These are phyloP conservation scores for Roridomyces roridus DNA, from an alignment of 768 basidiomycete species.

Conservation along the genomic window DNA sequence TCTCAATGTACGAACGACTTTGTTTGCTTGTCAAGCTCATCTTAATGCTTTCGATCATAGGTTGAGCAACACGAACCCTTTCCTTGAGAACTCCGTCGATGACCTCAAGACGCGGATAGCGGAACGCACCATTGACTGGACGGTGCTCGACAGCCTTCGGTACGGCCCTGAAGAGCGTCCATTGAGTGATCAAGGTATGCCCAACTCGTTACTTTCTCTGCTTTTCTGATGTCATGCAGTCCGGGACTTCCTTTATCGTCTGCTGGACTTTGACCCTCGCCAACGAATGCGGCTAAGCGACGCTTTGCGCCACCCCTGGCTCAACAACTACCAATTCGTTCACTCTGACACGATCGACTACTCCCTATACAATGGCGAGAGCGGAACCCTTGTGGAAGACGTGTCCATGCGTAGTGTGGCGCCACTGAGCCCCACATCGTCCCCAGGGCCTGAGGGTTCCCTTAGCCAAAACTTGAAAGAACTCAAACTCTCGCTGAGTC, in stretches of 20 bases:
- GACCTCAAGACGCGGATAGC: constrained; percentile 69
- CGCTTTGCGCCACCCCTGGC: constrained; percentile 82
- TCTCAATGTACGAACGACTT: constrained; percentile 71
- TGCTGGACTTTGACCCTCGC: constrained; percentile 70
- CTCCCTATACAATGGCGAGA: constrained; percentile 24
- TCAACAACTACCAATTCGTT: constrained; percentile 36
- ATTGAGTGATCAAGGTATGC: not conserved
- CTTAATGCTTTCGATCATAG: constrained; percentile 40
- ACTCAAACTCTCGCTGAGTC: constrained; percentile 5
- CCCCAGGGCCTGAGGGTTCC: constrained; percentile 4
- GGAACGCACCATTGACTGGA: constrained; percentile 69
- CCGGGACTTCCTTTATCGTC: constrained; percentile 65
- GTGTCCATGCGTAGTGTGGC: constrained; percentile 20
- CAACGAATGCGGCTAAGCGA: constrained; percentile 73
- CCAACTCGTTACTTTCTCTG: constrained; percentile 1
- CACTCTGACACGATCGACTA: constrained; percentile 8
- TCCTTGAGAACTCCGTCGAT: constrained; percentile 67
- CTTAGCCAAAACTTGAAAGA: constrained; percentile 30
- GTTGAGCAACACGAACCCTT: constrained; percentile 80
- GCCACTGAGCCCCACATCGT: too few relatives aligned
- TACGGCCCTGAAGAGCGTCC: not conserved
- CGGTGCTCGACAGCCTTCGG: constrained; percentile 40
- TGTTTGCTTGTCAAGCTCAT: not conserved
- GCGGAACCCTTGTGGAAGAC: constrained; percentile 26
- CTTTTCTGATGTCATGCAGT: constrained; percentile 42